Percentiles rank a stretch among this genome's conserved stretches.
phyloP scores from a whole-genome alignment of 805 yeast species.

The Helenozyma rhizophorensis region DNA sequence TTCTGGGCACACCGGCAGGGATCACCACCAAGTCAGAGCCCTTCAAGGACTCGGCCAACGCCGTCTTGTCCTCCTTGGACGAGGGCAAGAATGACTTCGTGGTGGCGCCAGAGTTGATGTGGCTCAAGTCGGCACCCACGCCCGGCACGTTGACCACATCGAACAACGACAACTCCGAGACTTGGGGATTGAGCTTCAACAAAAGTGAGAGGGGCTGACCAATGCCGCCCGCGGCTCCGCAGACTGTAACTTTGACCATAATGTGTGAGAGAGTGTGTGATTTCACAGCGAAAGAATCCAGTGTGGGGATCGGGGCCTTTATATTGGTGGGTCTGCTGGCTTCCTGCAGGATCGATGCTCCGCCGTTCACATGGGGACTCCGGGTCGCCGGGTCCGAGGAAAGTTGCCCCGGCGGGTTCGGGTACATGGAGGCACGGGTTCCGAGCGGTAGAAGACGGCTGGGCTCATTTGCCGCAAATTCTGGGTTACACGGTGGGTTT shows the following conservation, averaged over 20 bases:
- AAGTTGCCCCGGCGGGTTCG: no score
- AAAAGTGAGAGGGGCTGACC: conserved; percentile 89
- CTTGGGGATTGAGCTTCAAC: conserved; percentile 62
- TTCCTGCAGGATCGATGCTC: no score
- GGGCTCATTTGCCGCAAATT: no score
- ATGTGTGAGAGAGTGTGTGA: background rate
- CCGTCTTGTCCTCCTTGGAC: conserved; percentile 44
- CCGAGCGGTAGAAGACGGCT: no score
- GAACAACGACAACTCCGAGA: conserved; percentile 66
- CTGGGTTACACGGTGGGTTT: no score
- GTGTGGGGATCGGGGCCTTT: no score
- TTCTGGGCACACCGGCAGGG: conserved; percentile 91
- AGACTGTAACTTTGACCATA: conserved; percentile 71
- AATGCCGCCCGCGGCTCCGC: conserved; percentile 93
- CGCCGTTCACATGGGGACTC: no score
- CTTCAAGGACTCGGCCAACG: conserved; percentile 41
- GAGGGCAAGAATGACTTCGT: conserved; percentile 62
- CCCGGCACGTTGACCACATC: conserved; percentile 86
- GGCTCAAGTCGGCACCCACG: conserved; percentile 84
- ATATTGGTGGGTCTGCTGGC: no score
- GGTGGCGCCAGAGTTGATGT: conserved; percentile 65
- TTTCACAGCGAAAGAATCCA: no score
- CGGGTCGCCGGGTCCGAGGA: no score
- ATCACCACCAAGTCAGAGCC: conserved; percentile 48
- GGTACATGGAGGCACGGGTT: no score